Percentiles rank a stretch among this genome's conserved stretches.
Conservation (phyloP, 2,329 filamentous ascomycete genomes). For the Ophiocordyceps camponoti-leonardi region DNA sequence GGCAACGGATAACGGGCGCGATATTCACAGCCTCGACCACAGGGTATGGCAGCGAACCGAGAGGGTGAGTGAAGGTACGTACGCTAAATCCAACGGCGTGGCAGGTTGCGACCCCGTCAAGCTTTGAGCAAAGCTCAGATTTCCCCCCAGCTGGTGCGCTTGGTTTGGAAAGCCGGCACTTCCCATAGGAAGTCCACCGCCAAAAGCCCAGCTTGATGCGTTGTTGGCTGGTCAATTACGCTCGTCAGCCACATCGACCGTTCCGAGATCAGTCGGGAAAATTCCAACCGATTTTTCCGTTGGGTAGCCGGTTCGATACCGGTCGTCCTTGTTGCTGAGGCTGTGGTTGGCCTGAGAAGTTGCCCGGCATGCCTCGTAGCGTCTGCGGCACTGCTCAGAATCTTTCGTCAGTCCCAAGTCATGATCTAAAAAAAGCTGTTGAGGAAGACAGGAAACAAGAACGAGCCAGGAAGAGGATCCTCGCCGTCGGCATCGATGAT, state of each 20-base stretch:
- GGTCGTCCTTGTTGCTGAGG: slow-evolving; percentile 33
- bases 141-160: slow-evolving; percentile 36
- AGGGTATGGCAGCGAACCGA: neutral
- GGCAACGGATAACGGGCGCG: neutral
- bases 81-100: slow-evolving; percentile 47
- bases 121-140: slow-evolving; percentile 50
- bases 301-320: slow-evolving; percentile 42
- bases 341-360: slow-evolving; percentile 42
- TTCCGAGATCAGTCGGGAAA: neutral
- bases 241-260: neutral
- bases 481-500: neutral
- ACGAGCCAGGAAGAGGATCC: neutral
- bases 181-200: slow-evolving; percentile 43
- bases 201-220: slow-evolving; percentile 43
- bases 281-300: slow-evolving; percentile 43
- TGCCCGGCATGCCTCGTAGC: slow-evolving; percentile 42
- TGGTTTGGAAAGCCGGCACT: slow-evolving; percentile 34
- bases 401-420: slow-evolving; percentile 9
- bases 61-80: slow-evolving; percentile 21
- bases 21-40: neutral
- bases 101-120: slow-evolving; percentile 44
- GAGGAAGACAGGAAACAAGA: too few species aligned
- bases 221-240: slow-evolving; percentile 26
- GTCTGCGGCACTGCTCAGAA: slow-evolving; percentile 43
- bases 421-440: neutral